Conservation (phyloP, 768 basidiomycete species). For the Amanita exitialis region DNA sequence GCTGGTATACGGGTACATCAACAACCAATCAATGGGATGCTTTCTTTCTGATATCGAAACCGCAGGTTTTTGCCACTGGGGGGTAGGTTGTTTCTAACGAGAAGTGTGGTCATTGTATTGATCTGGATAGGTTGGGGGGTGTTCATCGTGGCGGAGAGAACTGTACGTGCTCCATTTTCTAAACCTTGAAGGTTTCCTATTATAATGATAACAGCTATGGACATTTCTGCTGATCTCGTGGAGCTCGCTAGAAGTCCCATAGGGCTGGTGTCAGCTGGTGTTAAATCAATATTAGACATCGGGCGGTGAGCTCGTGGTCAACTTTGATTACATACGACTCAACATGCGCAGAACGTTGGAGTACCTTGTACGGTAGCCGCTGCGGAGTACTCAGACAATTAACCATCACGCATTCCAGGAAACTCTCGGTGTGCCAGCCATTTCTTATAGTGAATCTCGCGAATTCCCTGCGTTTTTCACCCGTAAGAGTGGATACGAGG, state of each 20-base stretch:
- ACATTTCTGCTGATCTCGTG: constrained; percentile 88
- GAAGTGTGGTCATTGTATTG: constrained; percentile 1
- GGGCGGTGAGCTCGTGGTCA: constrained; percentile 37
- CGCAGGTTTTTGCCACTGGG: constrained; percentile 82
- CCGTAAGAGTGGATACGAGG: constrained; percentile 74
- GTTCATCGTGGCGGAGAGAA: constrained; percentile 51
- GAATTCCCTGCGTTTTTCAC: constrained; percentile 96
- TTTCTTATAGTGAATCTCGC: constrained; percentile 61
- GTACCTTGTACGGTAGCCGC: constrained; percentile 44
- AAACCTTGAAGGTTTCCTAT: too few species aligned
- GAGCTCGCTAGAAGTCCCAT: constrained; percentile 87
- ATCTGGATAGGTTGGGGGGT: constrained; percentile 54
- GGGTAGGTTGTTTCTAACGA: constrained; percentile 44
- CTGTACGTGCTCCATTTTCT: neutral
- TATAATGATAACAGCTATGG: constrained; percentile 53
- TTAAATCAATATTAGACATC: constrained; percentile 93
- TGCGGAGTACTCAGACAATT: neutral
- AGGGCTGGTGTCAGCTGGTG: constrained; percentile 86
- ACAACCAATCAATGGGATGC: neutral
- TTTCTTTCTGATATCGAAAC: constrained; percentile 2
- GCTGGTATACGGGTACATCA: constrained; percentile 72
- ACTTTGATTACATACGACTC: neutral
- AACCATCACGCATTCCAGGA: constrained; percentile 40
- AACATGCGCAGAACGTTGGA: constrained; percentile 54
- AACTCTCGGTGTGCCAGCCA: constrained; percentile 88